Evolutionary conservation across 306 rosid species (phyloP), one percentile per base, ranked within the genome.

Genomic region (Prosopis cineraria): DNA sequence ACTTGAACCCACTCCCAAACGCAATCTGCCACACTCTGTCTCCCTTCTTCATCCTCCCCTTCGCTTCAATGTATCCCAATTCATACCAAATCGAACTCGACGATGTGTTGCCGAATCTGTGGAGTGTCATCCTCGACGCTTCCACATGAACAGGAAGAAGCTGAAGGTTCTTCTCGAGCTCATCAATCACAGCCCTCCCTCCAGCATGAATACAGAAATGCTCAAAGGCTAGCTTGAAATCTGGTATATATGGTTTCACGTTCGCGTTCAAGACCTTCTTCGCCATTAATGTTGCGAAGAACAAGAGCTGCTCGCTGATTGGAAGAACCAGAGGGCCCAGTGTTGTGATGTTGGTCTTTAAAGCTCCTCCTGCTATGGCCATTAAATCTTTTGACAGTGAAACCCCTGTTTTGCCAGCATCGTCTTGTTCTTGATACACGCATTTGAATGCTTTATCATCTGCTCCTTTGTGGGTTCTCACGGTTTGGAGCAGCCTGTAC

Each of bases 131-230:
- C 50, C 93, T 78, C 27, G 96, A 91, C 0, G 93, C 86, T 80
- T 91, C 96, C 2, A 89, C 88, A 29, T 91, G 87, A n/a, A 13
- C 72, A 0, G 86, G 85, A 20, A 53, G 77, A 74, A 91, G 93
- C 85, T 91, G 89, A 72, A 91, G 79, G 16, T 85, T 88, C 84
- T 85, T 91, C 91, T 91, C 93, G 36, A 91, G 88, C 72, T 88
- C 96, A 63, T 85, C 90, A 59, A 91, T 87, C 81, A 88, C 96
- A 4, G 90, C 90, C 60, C 91, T 88, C 19, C 96, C 89, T 30
- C 93, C 93, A 0, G 91, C 91, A 50, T 91, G 96, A 1, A 91
- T 89, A 82, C 96, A 91, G 76, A 91, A 89, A 82, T 89, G 90
- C 1, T 89, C 88, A 45, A 91, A 89, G 17, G 88, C 96, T 14